Base-by-base conservation (phyloP, 176 grass and related monocot genomes). In the Lolium multiflorum region DNA sequence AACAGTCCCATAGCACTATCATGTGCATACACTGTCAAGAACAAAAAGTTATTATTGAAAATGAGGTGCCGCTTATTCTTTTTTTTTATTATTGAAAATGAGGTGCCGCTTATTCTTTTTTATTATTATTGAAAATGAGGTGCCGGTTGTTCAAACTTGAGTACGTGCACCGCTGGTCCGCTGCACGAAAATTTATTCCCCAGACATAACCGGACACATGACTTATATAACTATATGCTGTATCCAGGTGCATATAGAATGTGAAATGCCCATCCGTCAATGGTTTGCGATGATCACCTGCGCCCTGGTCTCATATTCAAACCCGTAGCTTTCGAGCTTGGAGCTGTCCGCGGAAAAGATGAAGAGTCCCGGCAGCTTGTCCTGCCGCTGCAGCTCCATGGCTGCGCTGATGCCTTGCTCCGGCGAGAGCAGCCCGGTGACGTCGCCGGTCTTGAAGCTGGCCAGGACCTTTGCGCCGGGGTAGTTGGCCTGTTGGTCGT, bases 41-140 rank as follows among this genome's bases (percentile, higher is more conserved):
- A 57, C 7, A n/a, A 20, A 57, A 57, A n/a, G 18, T 20, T n/a
- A n/a, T n/a, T n/a, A n/a, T n/a, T n/a, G n/a, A n/a, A n/a, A n/a
- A n/a, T n/a, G n/a, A n/a, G 28, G 28, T 28, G 28, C 28, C 28
- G 28, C 28, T 28, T 28, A 28, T 28, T 28, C 28, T 28, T 28
- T 28, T 28, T 28, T 28, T 28, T 28, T 28, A 1, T 28, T 1
- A 28, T 28, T 28, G 28, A 28, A 35, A 43, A 43, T 98, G 47
- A 98, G 28, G 28, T 28, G 28, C 28, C 28, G 28, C 28, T 28
- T 28, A 28, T 28, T 28, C 28, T 28, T 28, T 28, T 28, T 28
- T 28, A 1, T 28, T 28, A 1, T 28, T 1, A 28, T 28, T 28
- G 28, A 28, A 35, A 43, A 43, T 98, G 47, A 98, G 91, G 82